Conservation (phyloP, 1,139 yeast species). For the Geotrichum siamense region DNA sequence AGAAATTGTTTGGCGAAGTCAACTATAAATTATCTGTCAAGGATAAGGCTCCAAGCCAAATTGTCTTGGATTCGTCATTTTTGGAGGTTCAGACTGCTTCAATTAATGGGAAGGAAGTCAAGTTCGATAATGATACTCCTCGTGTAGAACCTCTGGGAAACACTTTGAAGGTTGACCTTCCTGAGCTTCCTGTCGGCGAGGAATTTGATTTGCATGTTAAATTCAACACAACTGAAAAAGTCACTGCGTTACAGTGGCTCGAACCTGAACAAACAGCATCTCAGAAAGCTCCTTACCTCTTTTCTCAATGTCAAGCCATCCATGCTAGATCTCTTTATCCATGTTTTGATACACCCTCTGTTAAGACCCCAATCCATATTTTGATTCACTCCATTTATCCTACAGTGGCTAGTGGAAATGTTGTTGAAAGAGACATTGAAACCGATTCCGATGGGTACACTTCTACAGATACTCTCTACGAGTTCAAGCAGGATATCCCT, state of each 20-base stretch:
- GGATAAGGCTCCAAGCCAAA: constrained; percentile 23
- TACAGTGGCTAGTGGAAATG: constrained; percentile 64
- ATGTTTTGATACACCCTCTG: constrained; percentile 84
- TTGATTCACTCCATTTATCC: constrained; percentile 57
- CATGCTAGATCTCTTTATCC: constrained; percentile 88
- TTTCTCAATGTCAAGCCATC: constrained; percentile 87
- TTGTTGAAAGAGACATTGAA: constrained; percentile 21
- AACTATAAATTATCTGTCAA: constrained; percentile 38
- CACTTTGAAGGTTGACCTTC: constrained; percentile 41
- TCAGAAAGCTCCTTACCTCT: constrained; percentile 61
- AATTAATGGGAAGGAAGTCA: constrained; percentile 39
- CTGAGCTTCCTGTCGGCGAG: background rate
- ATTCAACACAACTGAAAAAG: constrained; percentile 61
- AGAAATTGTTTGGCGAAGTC: constrained; percentile 52
- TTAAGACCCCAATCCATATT: constrained; percentile 60
- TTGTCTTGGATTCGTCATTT: constrained; percentile 64
- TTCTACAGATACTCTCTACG: constrained; percentile 31
- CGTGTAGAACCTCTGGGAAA: constrained; percentile 65
- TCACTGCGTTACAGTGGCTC: constrained; percentile 85
- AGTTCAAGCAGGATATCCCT: constrained; percentile 68
- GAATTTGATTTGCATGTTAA: constrained; percentile 38
- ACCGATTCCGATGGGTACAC: constrained; percentile 16
- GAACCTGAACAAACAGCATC: constrained; percentile 76
- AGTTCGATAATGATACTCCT: constrained; percentile 39
- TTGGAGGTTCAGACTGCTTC: constrained; percentile 44